A percentile compares a stretch with the other conserved stretches of the same genome.
phyloP scores from a whole-genome alignment of 352 stramenopile genomes.

The Globisporangium emineosum region DNA sequence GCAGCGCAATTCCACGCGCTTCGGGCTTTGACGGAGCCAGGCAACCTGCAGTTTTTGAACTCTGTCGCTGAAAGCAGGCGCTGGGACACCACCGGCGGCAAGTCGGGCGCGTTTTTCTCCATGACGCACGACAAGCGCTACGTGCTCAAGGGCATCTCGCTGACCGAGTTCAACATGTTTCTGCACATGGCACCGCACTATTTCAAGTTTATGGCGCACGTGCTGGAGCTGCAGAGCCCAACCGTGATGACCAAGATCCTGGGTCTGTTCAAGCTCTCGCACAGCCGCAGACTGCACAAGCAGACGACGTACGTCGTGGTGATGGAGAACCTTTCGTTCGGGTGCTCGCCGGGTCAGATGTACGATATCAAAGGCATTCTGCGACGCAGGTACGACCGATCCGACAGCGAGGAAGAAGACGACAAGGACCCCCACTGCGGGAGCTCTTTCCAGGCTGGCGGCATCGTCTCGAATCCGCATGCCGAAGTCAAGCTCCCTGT shows the following conservation, averaged over 20 bases:
- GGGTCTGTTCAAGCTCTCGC: conserved; percentile 75
- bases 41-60: conserved; percentile 80
- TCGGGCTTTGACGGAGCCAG: conserved; percentile 54
- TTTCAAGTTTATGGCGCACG: conserved; percentile 79
- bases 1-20: conserved; percentile 81
- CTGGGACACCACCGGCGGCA: conserved; percentile 78
- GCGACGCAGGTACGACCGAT: conserved; percentile 54
- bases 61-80: conserved; percentile 74
- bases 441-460: conserved; percentile 32
- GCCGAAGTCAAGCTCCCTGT: conserved; percentile 61
- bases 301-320: conserved; percentile 82
- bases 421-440: conserved; percentile 24
- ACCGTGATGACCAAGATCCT: conserved; percentile 87
- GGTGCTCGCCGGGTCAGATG: conserved; percentile 72
- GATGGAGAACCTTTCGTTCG: conserved; percentile 87
- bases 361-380: conserved; percentile 88
- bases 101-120: conserved; percentile 85
- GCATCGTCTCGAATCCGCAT: conserved; percentile 43
- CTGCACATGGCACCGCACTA: conserved; percentile 86
- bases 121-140: conserved; percentile 84
- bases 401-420: conserved; percentile 34
- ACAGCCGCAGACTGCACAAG: conserved; percentile 56
- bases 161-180: conserved; percentile 90
- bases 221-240: conserved; percentile 50
- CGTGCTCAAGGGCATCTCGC: conserved; percentile 81